Percentiles rank a stretch among this genome's conserved stretches.
These are phyloP conservation scores for Heterobasidion irregulare DNA, from an alignment of 1,284 basidiomycete species.

Conservation along the genomic window DNA sequence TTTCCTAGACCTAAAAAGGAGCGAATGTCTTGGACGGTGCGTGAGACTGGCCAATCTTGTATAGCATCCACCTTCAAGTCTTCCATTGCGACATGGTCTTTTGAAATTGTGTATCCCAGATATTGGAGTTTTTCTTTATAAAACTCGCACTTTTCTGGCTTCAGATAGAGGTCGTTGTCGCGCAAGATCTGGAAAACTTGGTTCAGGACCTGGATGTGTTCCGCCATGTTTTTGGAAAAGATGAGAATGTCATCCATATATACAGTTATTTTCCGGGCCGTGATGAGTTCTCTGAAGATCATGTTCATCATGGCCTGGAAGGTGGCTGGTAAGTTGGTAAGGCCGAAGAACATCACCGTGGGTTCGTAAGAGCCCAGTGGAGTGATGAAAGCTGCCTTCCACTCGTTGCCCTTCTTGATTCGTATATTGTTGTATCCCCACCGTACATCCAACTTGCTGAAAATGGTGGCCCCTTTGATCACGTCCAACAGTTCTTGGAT, in stretches of 20 bases:
- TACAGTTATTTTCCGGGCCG: conserved; percentile 10
- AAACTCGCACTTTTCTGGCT: too few relatives aligned
- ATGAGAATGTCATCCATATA: conserved; percentile 20
- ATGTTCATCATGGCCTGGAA: conserved; percentile 11
- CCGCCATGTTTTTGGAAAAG: conserved; percentile 7
- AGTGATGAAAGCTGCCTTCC: conserved; percentile 7
- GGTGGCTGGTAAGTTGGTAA: conserved; percentile 29
- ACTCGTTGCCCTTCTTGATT: conserved; percentile 5
- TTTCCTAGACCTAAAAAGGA: too few relatives aligned
- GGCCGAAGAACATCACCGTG: conserved; percentile 11
- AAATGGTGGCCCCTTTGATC: too few relatives aligned
- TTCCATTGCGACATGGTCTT: background rate
- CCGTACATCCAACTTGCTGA: conserved; percentile 4
- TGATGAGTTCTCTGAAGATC: background rate
- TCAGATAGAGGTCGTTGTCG: conserved; percentile 16
- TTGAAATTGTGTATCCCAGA: background rate
- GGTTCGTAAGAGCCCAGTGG: conserved; percentile 3
- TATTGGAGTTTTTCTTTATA: conserved; percentile 16
- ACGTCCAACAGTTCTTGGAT: too few relatives aligned
- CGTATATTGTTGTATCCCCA: too few relatives aligned
- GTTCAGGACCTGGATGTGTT: conserved; percentile 12
- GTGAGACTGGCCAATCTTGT: background rate
- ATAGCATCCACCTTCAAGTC: background rate
- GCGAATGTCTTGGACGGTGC: background rate
- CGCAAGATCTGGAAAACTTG: conserved; percentile 21